These are phyloP conservation scores for Fonsecaea pedrosoi DNA, from an alignment of 2,329 filamentous ascomycete genomes.

Conservation along the genomic window DNA sequence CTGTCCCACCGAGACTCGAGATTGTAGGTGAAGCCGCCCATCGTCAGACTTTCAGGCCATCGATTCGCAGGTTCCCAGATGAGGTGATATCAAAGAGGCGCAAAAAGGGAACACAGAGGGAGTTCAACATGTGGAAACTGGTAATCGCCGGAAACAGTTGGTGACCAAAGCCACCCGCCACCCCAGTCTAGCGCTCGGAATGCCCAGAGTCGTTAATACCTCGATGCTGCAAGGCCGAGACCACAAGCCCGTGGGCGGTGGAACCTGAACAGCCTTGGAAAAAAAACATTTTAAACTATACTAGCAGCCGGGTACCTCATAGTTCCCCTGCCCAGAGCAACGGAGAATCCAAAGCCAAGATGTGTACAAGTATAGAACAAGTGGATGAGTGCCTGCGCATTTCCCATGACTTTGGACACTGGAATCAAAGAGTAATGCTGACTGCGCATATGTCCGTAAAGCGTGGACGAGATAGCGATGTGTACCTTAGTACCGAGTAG, in stretches of 20 bases:
- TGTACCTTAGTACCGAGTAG: too few species aligned
- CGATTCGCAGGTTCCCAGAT: not conserved
- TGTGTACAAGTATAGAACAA: not conserved
- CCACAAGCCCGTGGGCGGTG: not conserved
- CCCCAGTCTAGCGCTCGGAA: constrained; percentile 12
- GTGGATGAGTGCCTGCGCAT: not conserved
- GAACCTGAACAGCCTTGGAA: not conserved
- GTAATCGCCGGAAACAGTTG: not conserved
- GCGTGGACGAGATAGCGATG: not conserved
- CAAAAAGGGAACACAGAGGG: not conserved
- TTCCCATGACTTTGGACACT: not conserved
- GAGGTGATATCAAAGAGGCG: constrained; percentile 1
- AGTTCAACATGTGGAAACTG: constrained; percentile 10
- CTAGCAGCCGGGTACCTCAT: too few species aligned
- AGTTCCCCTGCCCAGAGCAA: too few species aligned
- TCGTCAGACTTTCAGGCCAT: constrained; percentile 12
- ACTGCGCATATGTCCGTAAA: not conserved
- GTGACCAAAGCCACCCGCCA: constrained; percentile 11
- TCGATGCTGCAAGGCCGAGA: constrained; percentile 7
- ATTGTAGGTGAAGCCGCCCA: not conserved
- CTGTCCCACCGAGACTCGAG: not conserved
- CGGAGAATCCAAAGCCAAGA: not conserved
- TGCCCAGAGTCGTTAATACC: not conserved
- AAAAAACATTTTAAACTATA: not conserved
- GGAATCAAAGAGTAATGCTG: not conserved